These are phyloP conservation scores for California macrophylla DNA, from an alignment of 441 rosid genomes.

Conservation along the genomic window DNA sequence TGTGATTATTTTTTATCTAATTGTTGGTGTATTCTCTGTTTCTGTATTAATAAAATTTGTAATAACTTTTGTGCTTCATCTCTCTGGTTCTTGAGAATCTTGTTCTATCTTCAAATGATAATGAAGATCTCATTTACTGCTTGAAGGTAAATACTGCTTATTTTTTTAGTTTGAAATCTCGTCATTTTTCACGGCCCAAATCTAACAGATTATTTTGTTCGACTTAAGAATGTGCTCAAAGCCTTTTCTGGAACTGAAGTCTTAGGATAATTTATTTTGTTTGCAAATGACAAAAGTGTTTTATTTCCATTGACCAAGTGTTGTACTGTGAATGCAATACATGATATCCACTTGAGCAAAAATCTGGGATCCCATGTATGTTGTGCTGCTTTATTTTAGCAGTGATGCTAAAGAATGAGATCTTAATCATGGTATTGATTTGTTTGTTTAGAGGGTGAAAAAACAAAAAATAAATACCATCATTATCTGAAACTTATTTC, in stretches of 20 bases:
- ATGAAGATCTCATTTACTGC: slow-evolving; percentile 88
- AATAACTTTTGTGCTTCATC: slow-evolving; percentile 42
- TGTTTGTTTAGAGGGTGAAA: slow-evolving; percentile 12
- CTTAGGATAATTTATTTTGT: neutral
- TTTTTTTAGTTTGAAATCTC: neutral
- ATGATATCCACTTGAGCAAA: neutral
- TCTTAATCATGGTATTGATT: neutral
- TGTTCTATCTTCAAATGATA: slow-evolving; percentile 80
- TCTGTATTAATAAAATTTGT: slow-evolving; percentile 3
- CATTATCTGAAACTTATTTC: slow-evolving; percentile 12
- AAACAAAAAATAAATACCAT: neutral
- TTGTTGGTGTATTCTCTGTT: neutral
- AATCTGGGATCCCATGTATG: neutral
- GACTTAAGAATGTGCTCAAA: neutral
- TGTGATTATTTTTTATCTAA: slow-evolving; percentile 1
- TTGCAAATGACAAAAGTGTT: neutral
- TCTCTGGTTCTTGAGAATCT: slow-evolving; percentile 86
- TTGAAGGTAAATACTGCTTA: slow-evolving; percentile 48
- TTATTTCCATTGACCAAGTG: neutral
- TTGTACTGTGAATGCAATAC: neutral
- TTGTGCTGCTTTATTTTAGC: neutral
- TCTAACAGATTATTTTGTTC: neutral
- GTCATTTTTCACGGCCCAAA: neutral
- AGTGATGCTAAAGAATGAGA: neutral
- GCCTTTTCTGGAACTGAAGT: neutral